Evolutionary conservation across 768 basidiomycete species (phyloP).

Genomic region (Russula emetica): DNA sequence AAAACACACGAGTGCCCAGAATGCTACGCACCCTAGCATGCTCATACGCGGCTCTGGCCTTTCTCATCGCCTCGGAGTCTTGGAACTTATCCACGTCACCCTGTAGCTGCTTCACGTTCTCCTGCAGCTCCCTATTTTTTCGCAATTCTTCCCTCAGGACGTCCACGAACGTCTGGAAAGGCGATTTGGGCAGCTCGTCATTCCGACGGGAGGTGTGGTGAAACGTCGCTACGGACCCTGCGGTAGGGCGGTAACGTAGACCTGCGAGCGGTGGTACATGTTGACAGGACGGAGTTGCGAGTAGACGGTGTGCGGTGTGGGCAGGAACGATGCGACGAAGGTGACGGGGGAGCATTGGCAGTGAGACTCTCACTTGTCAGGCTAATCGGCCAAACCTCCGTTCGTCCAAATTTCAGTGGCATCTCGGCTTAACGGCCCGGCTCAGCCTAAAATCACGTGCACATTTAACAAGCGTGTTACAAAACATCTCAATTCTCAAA

Average conservation of each 20-base stretch:
- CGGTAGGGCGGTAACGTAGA: conserved; percentile 33
- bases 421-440: conserved; percentile 5
- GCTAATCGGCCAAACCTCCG: too few species aligned
- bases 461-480: not conserved
- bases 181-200: conserved; percentile 78
- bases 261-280: conserved; percentile 29
- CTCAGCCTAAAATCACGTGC: not conserved
- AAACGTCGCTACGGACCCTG: conserved; percentile 38
- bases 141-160: conserved; percentile 87
- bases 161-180: conserved; percentile 94
- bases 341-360: conserved; percentile 41
- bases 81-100: conserved; percentile 97
- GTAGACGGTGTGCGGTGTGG: conserved; percentile 30
- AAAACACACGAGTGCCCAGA: not conserved
- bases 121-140: conserved; percentile 92
- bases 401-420: not conserved
- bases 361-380: not conserved
- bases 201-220: conserved; percentile 61
- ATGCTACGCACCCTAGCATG: conserved; percentile 70
- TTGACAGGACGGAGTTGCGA: conserved; percentile 27
- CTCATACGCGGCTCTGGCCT: conserved; percentile 88
- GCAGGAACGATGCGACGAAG: conserved; percentile 39
- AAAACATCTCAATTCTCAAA: too few species aligned
- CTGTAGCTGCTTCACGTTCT: conserved; percentile 94
- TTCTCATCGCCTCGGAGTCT: conserved; percentile 94